Base-by-base conservation (phyloP, 106 monocot species). In the Dendrobium huoshanense region DNA sequence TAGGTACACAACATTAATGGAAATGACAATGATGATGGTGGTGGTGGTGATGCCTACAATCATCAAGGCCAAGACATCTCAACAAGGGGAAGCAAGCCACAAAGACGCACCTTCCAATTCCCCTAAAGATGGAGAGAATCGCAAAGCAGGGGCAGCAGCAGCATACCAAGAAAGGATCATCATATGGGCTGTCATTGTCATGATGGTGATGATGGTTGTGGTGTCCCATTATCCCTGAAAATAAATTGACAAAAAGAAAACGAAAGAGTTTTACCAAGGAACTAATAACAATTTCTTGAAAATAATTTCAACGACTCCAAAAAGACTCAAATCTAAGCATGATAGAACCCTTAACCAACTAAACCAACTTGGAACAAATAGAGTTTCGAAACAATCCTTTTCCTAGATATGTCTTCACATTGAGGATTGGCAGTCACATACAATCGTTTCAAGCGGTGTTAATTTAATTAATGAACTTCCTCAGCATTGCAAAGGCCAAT, bases 61-160 rank as follows among this genome's bases (percentile, higher is more conserved):
- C 88, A 41, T 89, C 88, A 4, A 94, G 64, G 24, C 94, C 89
- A 58, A 91, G 89, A 75, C 89, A 94, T 47, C 65, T 87, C 79
- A 91, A 43, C 67, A 86, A 25, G 24, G 94, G 94, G 80, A 81
- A 86, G 80, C 88, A 93, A 15, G 88, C 85, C 37, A 86, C 91
- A 76, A 89, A 89, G 40, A 91, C 45, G 68, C 89, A 89, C n/a
- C 85, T 86, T 19, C 91, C 83, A 43, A 91, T 41, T 7, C 84
- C 85, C 56, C 84, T 82, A 29, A 87, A 33, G 10, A 85, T 78
- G 31, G 82, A 82, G 22, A 73, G 47, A 9, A 91, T 19, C 25
- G 80, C 2, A 42, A 81, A 81, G 82, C 91, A 89, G 5, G 89
- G 88, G 55, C 89, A 89, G 73, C 85, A 92, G 41, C 77, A 82